These are phyloP conservation scores for Fraxinus nigra DNA, from an alignment of 305 asterid species.

Conservation along the genomic window DNA sequence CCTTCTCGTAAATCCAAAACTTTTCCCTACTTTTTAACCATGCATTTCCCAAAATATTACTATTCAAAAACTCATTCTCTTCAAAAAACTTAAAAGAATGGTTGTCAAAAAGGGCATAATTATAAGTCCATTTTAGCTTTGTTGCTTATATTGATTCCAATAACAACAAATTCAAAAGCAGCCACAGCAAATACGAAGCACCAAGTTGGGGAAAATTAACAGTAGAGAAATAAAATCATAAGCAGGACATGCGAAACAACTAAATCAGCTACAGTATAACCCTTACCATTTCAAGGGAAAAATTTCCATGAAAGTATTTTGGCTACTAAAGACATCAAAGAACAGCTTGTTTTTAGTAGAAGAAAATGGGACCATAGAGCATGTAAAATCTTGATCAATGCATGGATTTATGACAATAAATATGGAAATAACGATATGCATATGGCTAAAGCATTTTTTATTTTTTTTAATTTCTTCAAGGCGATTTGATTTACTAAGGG, in stretches of 20 bases:
- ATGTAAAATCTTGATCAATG: neutral
- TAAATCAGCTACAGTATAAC: neutral
- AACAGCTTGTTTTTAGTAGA: neutral
- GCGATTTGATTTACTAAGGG: neutral
- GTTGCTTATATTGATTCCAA: constrained; percentile 9
- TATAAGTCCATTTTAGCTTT: neutral
- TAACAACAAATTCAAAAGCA: constrained; percentile 9
- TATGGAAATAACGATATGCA: neutral
- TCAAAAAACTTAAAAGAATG: neutral
- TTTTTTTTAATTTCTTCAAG: neutral
- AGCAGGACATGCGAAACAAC: neutral
- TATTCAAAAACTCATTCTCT: neutral
- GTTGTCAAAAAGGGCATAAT: neutral
- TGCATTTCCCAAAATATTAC: neutral
- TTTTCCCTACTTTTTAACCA: too few species aligned
- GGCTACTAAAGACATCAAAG: neutral
- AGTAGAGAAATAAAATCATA: constrained; percentile 4
- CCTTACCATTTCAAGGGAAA: neutral
- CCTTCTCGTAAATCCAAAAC: neutral
- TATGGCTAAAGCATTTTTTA: neutral
- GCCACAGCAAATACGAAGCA: neutral
- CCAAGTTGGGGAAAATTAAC: neutral
- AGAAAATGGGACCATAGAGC: neutral
- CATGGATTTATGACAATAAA: neutral
- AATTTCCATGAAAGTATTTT: neutral